Percentiles rank a stretch among this genome's conserved stretches.
phyloP scores from a whole-genome alignment of 2,329 filamentous ascomycete species.

The Zalaria sp. region DNA sequence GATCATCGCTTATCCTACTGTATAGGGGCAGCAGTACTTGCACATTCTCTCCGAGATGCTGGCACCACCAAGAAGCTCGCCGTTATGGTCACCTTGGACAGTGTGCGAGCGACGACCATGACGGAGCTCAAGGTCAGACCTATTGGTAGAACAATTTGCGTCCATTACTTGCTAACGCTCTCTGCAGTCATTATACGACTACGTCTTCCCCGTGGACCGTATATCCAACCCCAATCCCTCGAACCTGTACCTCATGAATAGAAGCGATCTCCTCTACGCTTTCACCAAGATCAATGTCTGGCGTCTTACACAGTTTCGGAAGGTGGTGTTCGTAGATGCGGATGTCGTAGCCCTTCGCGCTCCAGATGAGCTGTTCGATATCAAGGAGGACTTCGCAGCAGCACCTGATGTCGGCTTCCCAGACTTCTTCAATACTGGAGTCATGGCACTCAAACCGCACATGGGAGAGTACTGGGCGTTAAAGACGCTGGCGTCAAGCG shows the following conservation, averaged over 20 bases:
- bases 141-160: neutral
- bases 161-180: constrained; percentile 10
- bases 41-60: constrained; percentile 85
- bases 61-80: constrained; percentile 77
- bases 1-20: constrained; percentile 6
- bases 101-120: constrained; percentile 60
- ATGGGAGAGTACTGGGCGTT: constrained; percentile 80
- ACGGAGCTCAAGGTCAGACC: constrained; percentile 56
- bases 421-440: constrained; percentile 93
- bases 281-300: constrained; percentile 96
- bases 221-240: constrained; percentile 63
- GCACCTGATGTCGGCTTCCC: constrained; percentile 97
- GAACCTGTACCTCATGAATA: constrained; percentile 85
- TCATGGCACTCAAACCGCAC: constrained; percentile 83
- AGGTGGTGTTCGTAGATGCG: constrained; percentile 88
- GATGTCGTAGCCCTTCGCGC: constrained; percentile 85
- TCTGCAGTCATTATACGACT: constrained; percentile 64
- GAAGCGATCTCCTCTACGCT: constrained; percentile 75
- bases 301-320: constrained; percentile 79
- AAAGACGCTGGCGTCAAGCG: constrained; percentile 66
- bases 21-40: constrained; percentile 78
- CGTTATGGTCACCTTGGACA: constrained; percentile 69
- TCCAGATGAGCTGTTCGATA: constrained; percentile 79
- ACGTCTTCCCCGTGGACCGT: constrained; percentile 70
- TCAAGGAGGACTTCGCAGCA: constrained; percentile 48